Evolutionary conservation across 2,329 filamentous ascomycete genomes (phyloP).

Genomic region (Sphaceloma murrayae): DNA sequence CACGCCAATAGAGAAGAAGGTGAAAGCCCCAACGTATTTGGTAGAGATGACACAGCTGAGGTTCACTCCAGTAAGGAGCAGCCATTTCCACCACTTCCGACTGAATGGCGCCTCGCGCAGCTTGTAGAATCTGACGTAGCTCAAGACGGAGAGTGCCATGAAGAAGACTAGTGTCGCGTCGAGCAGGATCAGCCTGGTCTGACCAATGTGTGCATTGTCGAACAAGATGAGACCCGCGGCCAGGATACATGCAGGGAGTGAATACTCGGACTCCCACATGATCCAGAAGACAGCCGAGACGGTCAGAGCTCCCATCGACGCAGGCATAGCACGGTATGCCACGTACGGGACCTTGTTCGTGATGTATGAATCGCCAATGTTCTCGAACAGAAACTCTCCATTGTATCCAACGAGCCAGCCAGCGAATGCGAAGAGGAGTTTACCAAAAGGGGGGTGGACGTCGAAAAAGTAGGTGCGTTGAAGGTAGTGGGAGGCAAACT

Average conservation of each 20-base stretch:
- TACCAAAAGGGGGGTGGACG: slow-evolving; percentile 95
- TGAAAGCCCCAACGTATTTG: slow-evolving; percentile 95
- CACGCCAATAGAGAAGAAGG: slow-evolving; percentile 91
- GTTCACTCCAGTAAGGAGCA: slow-evolving; percentile 85
- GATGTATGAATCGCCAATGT: slow-evolving; percentile 98
- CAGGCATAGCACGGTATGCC: slow-evolving; percentile 86
- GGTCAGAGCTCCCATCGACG: slow-evolving; percentile 81
- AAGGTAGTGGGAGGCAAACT: slow-evolving; percentile 64
- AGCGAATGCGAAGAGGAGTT: slow-evolving; percentile 92
- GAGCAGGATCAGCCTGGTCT: slow-evolving; percentile 88
- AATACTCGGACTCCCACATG: slow-evolving; percentile 99
- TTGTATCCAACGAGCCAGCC: slow-evolving; percentile 97
- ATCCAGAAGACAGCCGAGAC: slow-evolving; percentile 91
- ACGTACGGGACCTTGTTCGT: slow-evolving; percentile 95
- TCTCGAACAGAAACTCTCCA: slow-evolving; percentile 95
- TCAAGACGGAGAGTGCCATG: slow-evolving; percentile 89
- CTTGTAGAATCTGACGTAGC: slow-evolving; percentile 98
- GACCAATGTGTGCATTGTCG: slow-evolving; percentile 95
- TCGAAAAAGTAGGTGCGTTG: slow-evolving; percentile 99
- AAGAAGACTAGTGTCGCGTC: slow-evolving; percentile 90
- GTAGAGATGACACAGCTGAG: slow-evolving; percentile 97
- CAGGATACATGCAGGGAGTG: slow-evolving; percentile 79
- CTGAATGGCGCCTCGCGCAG: slow-evolving; percentile 78
- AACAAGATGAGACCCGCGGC: slow-evolving; percentile 81
- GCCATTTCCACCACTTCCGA: slow-evolving; percentile 99